These are phyloP conservation scores for Ophiostoma sp. DNA, from an alignment of 2,329 filamentous ascomycete genomes.

Conservation along the genomic window DNA sequence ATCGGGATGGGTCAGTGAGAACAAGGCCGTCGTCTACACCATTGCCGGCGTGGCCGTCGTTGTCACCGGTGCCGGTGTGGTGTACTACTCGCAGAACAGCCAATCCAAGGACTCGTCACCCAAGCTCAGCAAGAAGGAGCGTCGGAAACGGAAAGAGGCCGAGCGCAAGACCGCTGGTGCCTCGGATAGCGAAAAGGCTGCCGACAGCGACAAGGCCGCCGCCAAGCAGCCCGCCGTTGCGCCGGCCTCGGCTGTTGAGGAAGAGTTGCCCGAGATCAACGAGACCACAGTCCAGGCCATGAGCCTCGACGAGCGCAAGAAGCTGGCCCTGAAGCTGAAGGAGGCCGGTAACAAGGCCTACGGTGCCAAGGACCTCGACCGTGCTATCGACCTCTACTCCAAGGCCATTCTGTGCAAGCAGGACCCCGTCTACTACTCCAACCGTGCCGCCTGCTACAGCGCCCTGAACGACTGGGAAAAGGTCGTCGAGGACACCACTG, in stretches of 20 bases:
- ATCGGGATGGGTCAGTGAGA: conserved; percentile 86
- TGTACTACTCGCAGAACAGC: conserved; percentile 76
- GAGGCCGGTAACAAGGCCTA: conserved; percentile 95
- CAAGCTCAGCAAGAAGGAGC: conserved; percentile 85
- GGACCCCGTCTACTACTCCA: conserved; percentile 97
- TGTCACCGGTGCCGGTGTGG: conserved; percentile 81
- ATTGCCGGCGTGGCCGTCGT: conserved; percentile 91
- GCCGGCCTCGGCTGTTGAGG: conserved; percentile 50
- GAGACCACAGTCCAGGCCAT: conserved; percentile 51
- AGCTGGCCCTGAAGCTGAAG: conserved; percentile 87
- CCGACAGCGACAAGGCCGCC: conserved; percentile 29
- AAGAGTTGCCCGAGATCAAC: conserved; percentile 65
- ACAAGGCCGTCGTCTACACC: conserved; percentile 93
- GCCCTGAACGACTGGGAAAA: conserved; percentile 89
- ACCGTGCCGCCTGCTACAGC: conserved; percentile 96
- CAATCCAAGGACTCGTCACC: conserved; percentile 40
- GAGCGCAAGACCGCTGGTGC: conserved; percentile 49
- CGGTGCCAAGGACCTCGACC: conserved; percentile 86
- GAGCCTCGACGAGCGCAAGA: conserved; percentile 65
- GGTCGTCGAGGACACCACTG: conserved; percentile 94
- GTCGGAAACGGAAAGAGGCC: conserved; percentile 78
- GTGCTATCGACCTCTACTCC: conserved; percentile 89
- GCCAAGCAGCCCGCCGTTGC: conserved; percentile 42
- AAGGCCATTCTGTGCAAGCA: conserved; percentile 96
- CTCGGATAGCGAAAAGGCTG: conserved; percentile 40